These are phyloP conservation scores for Stephanodiscus minutulus DNA, from an alignment of 108 stramenopile genomes.

Conservation along the genomic window DNA sequence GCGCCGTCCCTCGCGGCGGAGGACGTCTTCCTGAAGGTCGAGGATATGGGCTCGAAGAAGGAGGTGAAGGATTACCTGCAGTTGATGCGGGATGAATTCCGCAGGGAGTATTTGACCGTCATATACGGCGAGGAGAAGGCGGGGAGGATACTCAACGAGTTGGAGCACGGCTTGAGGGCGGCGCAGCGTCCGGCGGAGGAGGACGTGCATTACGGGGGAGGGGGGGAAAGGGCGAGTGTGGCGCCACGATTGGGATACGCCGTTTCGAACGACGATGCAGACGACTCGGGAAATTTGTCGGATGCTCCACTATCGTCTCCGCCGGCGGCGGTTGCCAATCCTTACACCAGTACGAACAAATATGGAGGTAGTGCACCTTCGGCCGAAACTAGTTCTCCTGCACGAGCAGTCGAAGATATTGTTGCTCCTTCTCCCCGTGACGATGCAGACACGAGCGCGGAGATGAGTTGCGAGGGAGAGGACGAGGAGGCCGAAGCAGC, in stretches of 20 bases:
- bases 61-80: conserved; percentile 61
- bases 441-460: conserved; percentile 4
- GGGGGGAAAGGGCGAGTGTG: neutral
- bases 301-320: conserved; percentile 44
- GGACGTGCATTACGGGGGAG: neutral
- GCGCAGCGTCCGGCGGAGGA: conserved; percentile 5
- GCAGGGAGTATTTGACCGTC: conserved; percentile 61
- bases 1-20: conserved; percentile 61
- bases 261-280: conserved; percentile 40
- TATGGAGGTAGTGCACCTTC: conserved; percentile 12
- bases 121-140: conserved; percentile 64
- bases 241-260: conserved; percentile 39
- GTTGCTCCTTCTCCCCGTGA: conserved; percentile 1
- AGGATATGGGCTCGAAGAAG: conserved; percentile 55
- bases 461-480: conserved; percentile 32
- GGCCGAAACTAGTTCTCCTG: neutral
- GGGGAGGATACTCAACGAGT: conserved; percentile 56
- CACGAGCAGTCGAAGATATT: neutral
- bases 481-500: conserved; percentile 35
- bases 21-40: conserved; percentile 61
- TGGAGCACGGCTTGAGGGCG: conserved; percentile 54
- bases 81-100: conserved; percentile 64
- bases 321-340: conserved; percentile 29
- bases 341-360: conserved; percentile 21
- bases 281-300: conserved; percentile 33